Percentiles rank a stretch among this genome's conserved stretches.
These are phyloP conservation scores for Verticillium klebahnii DNA, from an alignment of 2,329 filamentous ascomycete genomes.

Conservation along the genomic window DNA sequence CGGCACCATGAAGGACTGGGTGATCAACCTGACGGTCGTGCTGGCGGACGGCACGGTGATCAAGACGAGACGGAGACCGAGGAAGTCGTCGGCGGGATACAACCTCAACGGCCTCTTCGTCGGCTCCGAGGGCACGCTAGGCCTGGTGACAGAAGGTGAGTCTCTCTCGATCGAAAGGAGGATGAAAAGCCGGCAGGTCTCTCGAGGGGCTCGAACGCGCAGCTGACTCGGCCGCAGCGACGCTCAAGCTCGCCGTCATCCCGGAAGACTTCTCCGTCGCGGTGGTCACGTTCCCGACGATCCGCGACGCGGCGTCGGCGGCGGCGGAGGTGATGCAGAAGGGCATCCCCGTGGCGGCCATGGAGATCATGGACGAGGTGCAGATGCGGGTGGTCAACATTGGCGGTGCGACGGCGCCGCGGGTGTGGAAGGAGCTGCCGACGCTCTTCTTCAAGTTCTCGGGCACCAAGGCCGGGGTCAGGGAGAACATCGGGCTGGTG, in stretches of 20 bases:
- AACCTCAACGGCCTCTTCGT: slow-evolving; percentile 78
- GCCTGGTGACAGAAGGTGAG: slow-evolving; percentile 65
- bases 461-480: slow-evolving; percentile 72
- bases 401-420: slow-evolving; percentile 62
- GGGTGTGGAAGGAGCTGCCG: slow-evolving; percentile 69
- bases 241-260: slow-evolving; percentile 72
- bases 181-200: background rate
- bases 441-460: slow-evolving; percentile 86
- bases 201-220: background rate
- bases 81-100: slow-evolving; percentile 79
- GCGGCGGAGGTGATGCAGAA: slow-evolving; percentile 72
- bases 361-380: slow-evolving; percentile 87
- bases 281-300: slow-evolving; percentile 73
- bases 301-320: slow-evolving; percentile 69
- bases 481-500: slow-evolving; percentile 70
- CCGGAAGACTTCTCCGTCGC: slow-evolving; percentile 74
- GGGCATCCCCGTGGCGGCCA: slow-evolving; percentile 67
- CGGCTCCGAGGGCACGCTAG: slow-evolving; percentile 76
- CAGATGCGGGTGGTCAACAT: slow-evolving; percentile 82
- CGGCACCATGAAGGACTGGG: slow-evolving; percentile 86
- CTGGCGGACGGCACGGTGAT: slow-evolving; percentile 74
- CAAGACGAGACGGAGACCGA: slow-evolving; percentile 72
- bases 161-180: background rate
- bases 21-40: slow-evolving; percentile 77
- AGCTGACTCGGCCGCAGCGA: slow-evolving; percentile 38